phyloP scores from a whole-genome alignment of 768 basidiomycete genomes.

The Suillus spraguei region DNA sequence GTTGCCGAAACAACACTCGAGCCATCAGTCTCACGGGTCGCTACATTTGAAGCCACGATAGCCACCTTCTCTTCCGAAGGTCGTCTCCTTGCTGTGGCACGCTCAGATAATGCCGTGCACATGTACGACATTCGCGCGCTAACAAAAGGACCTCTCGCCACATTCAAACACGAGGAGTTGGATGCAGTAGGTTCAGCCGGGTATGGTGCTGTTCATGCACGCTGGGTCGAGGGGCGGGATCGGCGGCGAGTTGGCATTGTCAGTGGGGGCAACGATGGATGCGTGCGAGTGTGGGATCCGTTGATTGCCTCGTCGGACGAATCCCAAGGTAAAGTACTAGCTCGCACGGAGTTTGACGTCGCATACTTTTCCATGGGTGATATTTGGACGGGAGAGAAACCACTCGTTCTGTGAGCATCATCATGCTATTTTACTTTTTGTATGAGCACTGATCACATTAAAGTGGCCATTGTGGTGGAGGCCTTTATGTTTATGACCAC shows the following conservation, averaged over 20 bases:
- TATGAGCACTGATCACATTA: conserved; percentile 2
- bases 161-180: conserved; percentile 49
- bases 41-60: conserved; percentile 47
- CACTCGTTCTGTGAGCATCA: conserved; percentile 59
- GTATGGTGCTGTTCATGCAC: conserved; percentile 53
- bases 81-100: conserved; percentile 58
- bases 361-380: conserved; percentile 63
- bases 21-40: conserved; percentile 17
- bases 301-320: conserved; percentile 38
- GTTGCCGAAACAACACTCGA: conserved; percentile 36
- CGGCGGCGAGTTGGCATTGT: conserved; percentile 48
- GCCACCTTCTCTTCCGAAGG: conserved; percentile 62
- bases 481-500: conserved; percentile 47
- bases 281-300: conserved; percentile 70
- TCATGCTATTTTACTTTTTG: not conserved
- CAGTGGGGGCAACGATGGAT: conserved; percentile 71
- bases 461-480: conserved; percentile 54
- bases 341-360: conserved; percentile 57
- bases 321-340: conserved; percentile 51
- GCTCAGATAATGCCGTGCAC: conserved; percentile 59
- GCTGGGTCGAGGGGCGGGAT: conserved; percentile 52
- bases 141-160: conserved; percentile 44
- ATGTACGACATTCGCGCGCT: conserved; percentile 66
- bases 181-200: conserved; percentile 28
- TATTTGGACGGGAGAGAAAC: conserved; percentile 48